phyloP scores from a whole-genome alignment of 805 yeast species.

The Starmerella riodocensis region DNA sequence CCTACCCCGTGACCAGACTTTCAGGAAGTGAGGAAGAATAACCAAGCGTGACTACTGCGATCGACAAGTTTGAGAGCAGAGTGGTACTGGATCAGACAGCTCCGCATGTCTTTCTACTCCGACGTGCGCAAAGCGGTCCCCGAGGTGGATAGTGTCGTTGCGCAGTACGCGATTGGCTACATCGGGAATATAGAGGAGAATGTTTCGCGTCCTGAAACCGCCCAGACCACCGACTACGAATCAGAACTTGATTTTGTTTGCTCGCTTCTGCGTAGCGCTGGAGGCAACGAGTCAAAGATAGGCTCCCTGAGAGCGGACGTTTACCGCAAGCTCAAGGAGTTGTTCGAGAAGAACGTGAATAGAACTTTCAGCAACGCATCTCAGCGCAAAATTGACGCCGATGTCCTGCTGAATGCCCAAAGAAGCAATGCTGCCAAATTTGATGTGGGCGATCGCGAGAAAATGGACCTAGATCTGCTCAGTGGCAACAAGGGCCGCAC shows the following conservation, averaged over 20 bases:
- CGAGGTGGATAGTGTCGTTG: conserved; percentile 71
- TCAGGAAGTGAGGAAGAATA: too few species aligned
- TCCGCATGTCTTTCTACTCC: conserved; percentile 13
- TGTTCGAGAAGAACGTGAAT: conserved; percentile 34
- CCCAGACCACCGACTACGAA: conserved; percentile 54
- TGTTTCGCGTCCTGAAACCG: conserved; percentile 70
- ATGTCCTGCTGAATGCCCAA: conserved; percentile 56
- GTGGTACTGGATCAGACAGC: too few species aligned
- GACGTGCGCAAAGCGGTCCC: conserved; percentile 82
- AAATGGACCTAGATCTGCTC: conserved; percentile 68
- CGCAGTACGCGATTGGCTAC: conserved; percentile 85
- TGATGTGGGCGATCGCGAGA: conserved; percentile 31
- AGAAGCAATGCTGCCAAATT: conserved; percentile 63
- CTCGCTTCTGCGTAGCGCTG: conserved; percentile 62
- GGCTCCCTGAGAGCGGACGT: conserved; percentile 40
- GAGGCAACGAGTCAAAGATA: conserved; percentile 54
- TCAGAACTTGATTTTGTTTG: conserved; percentile 57
- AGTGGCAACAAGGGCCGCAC: conserved; percentile 62
- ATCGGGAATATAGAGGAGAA: conserved; percentile 62
- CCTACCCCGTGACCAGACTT: too few species aligned
- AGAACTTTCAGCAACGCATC: conserved; percentile 56
- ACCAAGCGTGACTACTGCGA: too few species aligned
- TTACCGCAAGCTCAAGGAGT: conserved; percentile 35
- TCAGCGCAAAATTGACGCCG: conserved; percentile 63
- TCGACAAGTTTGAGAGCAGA: too few species aligned